Evolutionary conservation across 345 rosid species (phyloP).

Genomic region (Camelina neglecta): DNA sequence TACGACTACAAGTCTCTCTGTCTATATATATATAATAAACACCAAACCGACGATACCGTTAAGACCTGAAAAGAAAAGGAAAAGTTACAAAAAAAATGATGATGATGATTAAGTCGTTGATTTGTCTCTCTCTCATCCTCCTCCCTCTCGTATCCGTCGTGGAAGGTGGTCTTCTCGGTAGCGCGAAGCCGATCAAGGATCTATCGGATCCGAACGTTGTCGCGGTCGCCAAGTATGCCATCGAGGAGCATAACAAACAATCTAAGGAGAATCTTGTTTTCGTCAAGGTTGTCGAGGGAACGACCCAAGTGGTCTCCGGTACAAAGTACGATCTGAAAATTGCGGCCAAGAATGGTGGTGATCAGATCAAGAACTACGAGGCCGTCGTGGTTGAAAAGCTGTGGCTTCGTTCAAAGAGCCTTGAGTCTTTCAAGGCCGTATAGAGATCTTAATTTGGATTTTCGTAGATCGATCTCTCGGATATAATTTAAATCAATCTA

Average conservation of each 20-base stretch:
- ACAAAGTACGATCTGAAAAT: constrained; percentile 54
- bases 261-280: constrained; percentile 39
- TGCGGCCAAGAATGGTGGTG: constrained; percentile 38
- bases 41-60: neutral
- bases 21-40: constrained; percentile 1
- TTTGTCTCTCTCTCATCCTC: constrained; percentile 34
- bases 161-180: constrained; percentile 40
- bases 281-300: constrained; percentile 50
- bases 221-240: constrained; percentile 50
- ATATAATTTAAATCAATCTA: neutral
- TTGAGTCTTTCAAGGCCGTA: constrained; percentile 30
- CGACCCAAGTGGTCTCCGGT: constrained; percentile 58
- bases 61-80: neutral
- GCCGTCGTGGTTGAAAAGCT: constrained; percentile 63
- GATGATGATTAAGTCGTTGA: constrained; percentile 37
- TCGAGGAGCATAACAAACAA: constrained; percentile 50
- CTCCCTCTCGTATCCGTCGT: constrained; percentile 33
- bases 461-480: neutral
- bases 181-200: constrained; percentile 51
- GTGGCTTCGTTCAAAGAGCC: constrained; percentile 42
- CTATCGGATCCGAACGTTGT: constrained; percentile 45
- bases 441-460: constrained; percentile 27
- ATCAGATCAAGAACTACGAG: constrained; percentile 36
- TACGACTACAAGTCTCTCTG: neutral
- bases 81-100: neutral